Evolutionary conservation across 1,139 yeast genomes (phyloP).

Genomic region (Spathaspora jeffriesii): DNA sequence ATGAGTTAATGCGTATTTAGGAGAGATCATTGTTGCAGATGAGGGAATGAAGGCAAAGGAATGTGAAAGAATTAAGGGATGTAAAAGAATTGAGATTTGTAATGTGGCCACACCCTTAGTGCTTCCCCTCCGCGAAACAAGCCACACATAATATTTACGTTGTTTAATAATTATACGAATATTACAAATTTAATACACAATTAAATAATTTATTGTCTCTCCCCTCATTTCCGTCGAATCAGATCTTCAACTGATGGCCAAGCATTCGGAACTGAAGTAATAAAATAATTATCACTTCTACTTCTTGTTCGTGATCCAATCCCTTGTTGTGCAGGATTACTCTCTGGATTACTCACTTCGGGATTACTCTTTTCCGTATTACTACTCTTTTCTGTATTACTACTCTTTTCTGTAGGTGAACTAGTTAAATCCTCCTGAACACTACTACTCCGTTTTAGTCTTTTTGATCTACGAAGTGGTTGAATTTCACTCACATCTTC

Average conservation of each 20-base stretch:
- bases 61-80: background rate
- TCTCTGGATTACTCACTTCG: too few species aligned
- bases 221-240: background rate
- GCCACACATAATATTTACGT: background rate
- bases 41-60: background rate
- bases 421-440: too few species aligned
- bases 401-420: too few species aligned
- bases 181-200: background rate
- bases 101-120: background rate
- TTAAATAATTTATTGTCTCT: background rate
- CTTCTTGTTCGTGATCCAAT: background rate
- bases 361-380: too few species aligned
- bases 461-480: background rate
- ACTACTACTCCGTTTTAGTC: background rate
- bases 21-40: conserved; percentile 44
- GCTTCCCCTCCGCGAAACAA: background rate
- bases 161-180: background rate
- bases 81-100: background rate
- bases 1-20: conserved; percentile 42
- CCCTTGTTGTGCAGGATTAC: background rate
- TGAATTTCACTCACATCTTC: background rate
- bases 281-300: background rate
- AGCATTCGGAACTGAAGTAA: background rate
- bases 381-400: too few species aligned
- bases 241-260: background rate